Base-by-base conservation (phyloP, 495 filamentous ascomycete genomes). In the Delitschia confertaspora region DNA sequence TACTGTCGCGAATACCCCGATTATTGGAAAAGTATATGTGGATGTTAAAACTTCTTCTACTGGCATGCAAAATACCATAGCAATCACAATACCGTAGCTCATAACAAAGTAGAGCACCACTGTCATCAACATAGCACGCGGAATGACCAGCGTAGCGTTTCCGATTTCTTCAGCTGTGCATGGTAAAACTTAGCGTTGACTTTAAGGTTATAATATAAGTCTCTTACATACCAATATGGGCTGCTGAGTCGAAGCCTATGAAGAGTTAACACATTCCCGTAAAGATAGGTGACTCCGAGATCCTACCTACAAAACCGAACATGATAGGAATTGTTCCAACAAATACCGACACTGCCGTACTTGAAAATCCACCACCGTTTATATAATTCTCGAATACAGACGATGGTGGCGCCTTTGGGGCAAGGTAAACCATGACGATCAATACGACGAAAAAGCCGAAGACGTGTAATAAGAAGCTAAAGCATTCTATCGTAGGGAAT, bases 101-200 rank as follows among this genome's bases (percentile, higher is more conserved):
- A 22, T 30, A 14, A 31, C 10, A 25, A 26, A 26, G 24, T 53
- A 36, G 44, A 53, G 10, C 16, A 48, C 10, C 1, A 42, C 22
- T 1, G 43, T 18, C 4, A 32, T 2, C 17, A 47, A 30, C 37
- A 53, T 53, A 1, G 18, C 13, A 2, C 23, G 8, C 2, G 49
- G 49, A 18, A 53, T 45, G 1, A 42, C 38, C 2, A 10, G 20
- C 4, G 44, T 13, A 11, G 49, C 43, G 14, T 48, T 24, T 16
- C 42, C n/a, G 20, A 53, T 47, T 25, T 53, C 49, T 23, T 53
- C 49, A 11, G 46, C 46, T 49, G n/a, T 38, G 17, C 13, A 32
- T 14, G 26, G 16, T 23, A 19, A 39, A 18, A n/a, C n/a, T n/a
- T n/a, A n/a, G n/a, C n/a, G n/a, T n/a, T n/a, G n/a, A n/a, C n/a